Base-by-base conservation (phyloP, 345 rosid species). In the Turnera subulata region DNA sequence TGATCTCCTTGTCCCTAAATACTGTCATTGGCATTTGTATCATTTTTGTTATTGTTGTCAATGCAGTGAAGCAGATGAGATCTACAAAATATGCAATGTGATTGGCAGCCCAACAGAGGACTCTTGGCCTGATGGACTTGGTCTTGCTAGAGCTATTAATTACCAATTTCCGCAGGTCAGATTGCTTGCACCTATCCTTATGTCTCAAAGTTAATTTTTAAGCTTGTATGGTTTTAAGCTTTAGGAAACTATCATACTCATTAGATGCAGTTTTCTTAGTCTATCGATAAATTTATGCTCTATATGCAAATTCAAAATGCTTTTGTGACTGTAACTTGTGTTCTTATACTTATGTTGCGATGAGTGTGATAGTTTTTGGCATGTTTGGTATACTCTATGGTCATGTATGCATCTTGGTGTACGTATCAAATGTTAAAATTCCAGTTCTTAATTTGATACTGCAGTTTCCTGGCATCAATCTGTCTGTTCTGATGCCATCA, bases 1-100 rank as follows among this genome's bases (percentile, higher is more conserved):
- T 16, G 45, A 42, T 16, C 16, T 42, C 5, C 12, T 11, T 11
- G 45, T 11, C 12, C 3, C n/a, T 5, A 16, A 11, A 11, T 2
- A 8, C 20, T 51, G 12, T n/a, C 15, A 15, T 18, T 35, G n/a
- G n/a, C 13, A 25, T 55, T 16, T 23, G 35, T 3, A 29, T 29
- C 35, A 55, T 38, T 37, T 19, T 57, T 26, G 19, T 56, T 9
- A 16, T 22, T 26, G 37, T 54, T 60, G 51, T 64, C 18, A 11
- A 6, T 82, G 74, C 85, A 93, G 99, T 67, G 99, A 89, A 76
- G 89, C 85, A 46, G 99, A 93, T 85, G 96, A 93, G 80, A 85
- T 93, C 56, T 82, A 80, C 68, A 93, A 93, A 80, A 87, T 93
- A 64, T 93, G 99, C 75, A 67, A 82, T 61, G 85, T 89, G 49